phyloP scores from a whole-genome alignment of 2,329 filamentous ascomycete genomes.

The Reticulascus tulasneorum region DNA sequence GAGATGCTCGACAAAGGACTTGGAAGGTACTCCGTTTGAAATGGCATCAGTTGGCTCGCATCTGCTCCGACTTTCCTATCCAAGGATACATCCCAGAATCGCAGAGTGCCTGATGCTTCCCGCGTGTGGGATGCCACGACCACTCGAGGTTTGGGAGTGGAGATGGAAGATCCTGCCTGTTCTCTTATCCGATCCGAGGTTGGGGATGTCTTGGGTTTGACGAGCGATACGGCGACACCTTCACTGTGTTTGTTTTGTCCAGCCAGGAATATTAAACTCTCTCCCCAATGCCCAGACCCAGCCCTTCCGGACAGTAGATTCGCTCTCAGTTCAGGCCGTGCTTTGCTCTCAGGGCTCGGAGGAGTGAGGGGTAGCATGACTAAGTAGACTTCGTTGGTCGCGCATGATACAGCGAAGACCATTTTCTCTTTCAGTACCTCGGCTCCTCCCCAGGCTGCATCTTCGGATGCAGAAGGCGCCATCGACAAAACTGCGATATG shows the following conservation, averaged over 20 bases:
- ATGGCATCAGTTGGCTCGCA: conserved; percentile 36
- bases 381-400: conserved; percentile 52
- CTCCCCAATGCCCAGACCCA: conserved; percentile 61
- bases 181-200: conserved; percentile 9
- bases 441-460: conserved; percentile 42
- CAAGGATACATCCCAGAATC: conserved; percentile 55
- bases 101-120: conserved; percentile 55
- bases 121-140: conserved; percentile 58
- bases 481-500: conserved; percentile 55
- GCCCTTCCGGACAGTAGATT: conserved; percentile 49
- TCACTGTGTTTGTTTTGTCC: conserved; percentile 51
- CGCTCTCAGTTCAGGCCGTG: conserved; percentile 46
- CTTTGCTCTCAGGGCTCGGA: conserved; percentile 57
- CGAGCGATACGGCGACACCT: conserved; percentile 51
- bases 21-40: conserved; percentile 58
- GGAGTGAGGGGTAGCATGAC: conserved; percentile 58
- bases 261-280: conserved; percentile 49
- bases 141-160: conserved; percentile 29
- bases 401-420: conserved; percentile 58
- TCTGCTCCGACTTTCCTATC: conserved; percentile 31
- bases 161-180: conserved; percentile 1
- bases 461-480: conserved; percentile 43
- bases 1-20: conserved; percentile 51
- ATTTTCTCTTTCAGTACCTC: conserved; percentile 53
- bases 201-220: conserved; percentile 32